These are phyloP conservation scores for Fusarium sp. DNA, from an alignment of 2,329 filamentous ascomycete genomes.

Conservation along the genomic window DNA sequence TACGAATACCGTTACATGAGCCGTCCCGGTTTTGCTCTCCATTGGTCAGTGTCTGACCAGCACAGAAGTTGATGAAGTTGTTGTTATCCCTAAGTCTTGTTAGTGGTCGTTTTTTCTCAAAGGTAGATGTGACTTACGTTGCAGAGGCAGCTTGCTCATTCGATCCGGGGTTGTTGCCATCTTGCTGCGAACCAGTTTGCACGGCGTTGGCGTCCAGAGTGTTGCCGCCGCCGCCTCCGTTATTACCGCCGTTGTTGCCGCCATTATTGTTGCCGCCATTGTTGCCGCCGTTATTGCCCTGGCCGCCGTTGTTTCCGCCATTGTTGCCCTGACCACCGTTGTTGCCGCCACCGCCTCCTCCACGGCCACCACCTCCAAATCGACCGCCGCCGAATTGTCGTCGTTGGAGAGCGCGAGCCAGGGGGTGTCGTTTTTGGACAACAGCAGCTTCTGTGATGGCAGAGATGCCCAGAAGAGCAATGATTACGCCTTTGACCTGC, in stretches of 20 bases:
- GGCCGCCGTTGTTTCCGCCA: slow-evolving; percentile 36
- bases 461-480: slow-evolving; percentile 60
- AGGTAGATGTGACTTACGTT: slow-evolving; percentile 54
- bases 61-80: slow-evolving; percentile 74
- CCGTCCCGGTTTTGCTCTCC: slow-evolving; percentile 66
- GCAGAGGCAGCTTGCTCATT: slow-evolving; percentile 62
- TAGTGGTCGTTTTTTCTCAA: neutral
- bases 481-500: slow-evolving; percentile 61
- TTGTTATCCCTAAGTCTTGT: slow-evolving; percentile 58
- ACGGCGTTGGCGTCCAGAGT: slow-evolving; percentile 54
- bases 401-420: slow-evolving; percentile 50
- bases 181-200: slow-evolving; percentile 60
- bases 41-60: slow-evolving; percentile 65
- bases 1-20: slow-evolving; percentile 72
- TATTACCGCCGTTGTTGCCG: slow-evolving; percentile 43
- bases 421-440: slow-evolving; percentile 51
- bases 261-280: slow-evolving; percentile 34
- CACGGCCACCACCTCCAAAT: slow-evolving; percentile 25
- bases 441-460: slow-evolving; percentile 58
- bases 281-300: slow-evolving; percentile 29
- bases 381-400: slow-evolving; percentile 52
- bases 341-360: slow-evolving; percentile 39
- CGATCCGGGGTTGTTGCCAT: slow-evolving; percentile 57
- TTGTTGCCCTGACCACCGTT: slow-evolving; percentile 37
- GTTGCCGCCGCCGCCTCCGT: slow-evolving; percentile 35